Base-by-base conservation (phyloP, 2,329 filamentous ascomycete genomes). In the Zymoseptoria ardabiliae region DNA sequence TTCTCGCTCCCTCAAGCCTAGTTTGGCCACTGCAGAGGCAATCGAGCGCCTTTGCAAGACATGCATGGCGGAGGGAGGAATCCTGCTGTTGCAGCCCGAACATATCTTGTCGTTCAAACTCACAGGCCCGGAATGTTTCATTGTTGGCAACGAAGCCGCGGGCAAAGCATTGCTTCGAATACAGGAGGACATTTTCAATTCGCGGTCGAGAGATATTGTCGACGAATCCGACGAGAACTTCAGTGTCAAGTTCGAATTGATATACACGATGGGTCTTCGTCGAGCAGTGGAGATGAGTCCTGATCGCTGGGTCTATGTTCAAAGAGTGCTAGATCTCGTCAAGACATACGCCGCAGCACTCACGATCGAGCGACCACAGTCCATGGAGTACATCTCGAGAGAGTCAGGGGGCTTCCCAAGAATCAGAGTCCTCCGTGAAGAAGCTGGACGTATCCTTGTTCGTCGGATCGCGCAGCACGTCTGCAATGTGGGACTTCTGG, bases 81-180 rank as follows among this genome's bases (percentile, higher is more conserved):
- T 89, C 0, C 76, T 89, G 25, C 70, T 89, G 0, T 77, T 79
- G 0, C 77, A 85, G 0, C 86, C 86, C 0, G 86, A 88, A 55
- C 82, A 88, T 61, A 74, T 85, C 0, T 72, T 89, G 7, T 88
- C 86, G 0, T 87, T 87, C 69, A 82, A 81, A 65, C 74, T 88
- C 1, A 85, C 84, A 59, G 84, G 84, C 0, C 66, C 84, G 0
- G 84, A 88, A 63, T 77, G 78, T 2, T 68, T 86, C 0, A 77
- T 79, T 0, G 80, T 85, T 53, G 69, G 70, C 1, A 71, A 76
- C 1, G 57, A 76, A 0, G 57, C 70, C 0, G 72, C 79, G 48
- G 79, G 81, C 0, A 68, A 64, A 0, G 66, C 64, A 1, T 82
- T 88, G 78, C 72, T 86, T 2, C 68, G 71, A 0, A 75, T 77